Percentiles rank a stretch among this genome's conserved stretches.
Evolutionary conservation across 345 rosid genomes (phyloP).

Genomic region (Balakata baccata): DNA sequence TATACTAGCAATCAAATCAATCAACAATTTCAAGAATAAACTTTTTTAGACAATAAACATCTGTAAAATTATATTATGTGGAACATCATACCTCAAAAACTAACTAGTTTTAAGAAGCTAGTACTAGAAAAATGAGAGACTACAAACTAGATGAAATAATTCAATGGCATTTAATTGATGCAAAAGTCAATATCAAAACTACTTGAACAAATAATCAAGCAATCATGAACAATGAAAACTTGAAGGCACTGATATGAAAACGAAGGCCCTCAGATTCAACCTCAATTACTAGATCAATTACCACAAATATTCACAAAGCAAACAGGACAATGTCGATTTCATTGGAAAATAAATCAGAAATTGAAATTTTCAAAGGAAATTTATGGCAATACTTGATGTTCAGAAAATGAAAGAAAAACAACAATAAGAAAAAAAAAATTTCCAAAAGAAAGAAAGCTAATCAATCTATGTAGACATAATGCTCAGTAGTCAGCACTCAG

Average conservation of each 20-base stretch:
- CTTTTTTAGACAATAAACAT: no score
- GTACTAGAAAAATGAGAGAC: not conserved
- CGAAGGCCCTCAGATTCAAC: not conserved
- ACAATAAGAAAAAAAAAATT: no score
- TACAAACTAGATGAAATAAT: not conserved
- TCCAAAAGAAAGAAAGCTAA: not conserved
- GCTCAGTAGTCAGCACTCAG: no score
- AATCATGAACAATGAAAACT: no score
- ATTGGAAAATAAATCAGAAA: no score
- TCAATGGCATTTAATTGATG: not conserved
- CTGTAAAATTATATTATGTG: no score
- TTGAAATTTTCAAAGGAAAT: no score
- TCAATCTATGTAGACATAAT: not conserved
- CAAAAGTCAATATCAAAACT: not conserved
- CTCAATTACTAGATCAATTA: no score
- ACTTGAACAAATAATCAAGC: not conserved
- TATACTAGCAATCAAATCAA: constrained; percentile 3
- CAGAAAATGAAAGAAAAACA: no score
- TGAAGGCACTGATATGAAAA: not conserved
- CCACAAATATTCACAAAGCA: no score
- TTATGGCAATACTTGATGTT: no score
- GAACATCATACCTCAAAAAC: not conserved
- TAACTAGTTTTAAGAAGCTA: not conserved
- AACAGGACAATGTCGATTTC: no score
- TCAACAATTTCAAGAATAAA: not conserved